Base-by-base conservation (phyloP, 495 filamentous ascomycete species). In the Aspergillus hancockii region DNA sequence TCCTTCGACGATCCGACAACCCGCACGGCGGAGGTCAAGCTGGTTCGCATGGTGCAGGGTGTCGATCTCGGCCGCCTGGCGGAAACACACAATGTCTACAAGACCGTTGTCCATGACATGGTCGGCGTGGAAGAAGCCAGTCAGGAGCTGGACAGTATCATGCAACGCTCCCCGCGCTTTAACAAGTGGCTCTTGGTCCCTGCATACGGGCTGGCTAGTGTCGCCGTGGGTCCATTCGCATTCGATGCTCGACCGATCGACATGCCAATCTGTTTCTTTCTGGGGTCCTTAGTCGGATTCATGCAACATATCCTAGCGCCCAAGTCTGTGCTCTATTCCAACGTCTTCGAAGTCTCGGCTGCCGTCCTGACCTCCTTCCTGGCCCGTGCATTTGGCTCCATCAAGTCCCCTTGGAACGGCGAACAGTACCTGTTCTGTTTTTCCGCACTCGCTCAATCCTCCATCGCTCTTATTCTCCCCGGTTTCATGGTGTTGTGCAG, bases 11-110 rank as follows among this genome's bases (percentile, higher is more conserved):
- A 98, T 73, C 83, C 85, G 21, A 82, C 85, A 14, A 95, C 91
- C 1, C 93, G 96, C 64, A 97, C 93, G 0, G 91, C 91, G 6
- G 93, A 97, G 69, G 90, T 97, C 58, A 93, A 95, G 74, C 84
- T 98, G 23, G 88, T 98, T 21, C 86, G 90, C 22, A 81, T 85
- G 19, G 74, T 76, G 3, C 89, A 93, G 67, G 92, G 90, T 3
- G 84, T 98, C 22, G 89, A 98, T 69, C 81, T 98, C 3, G 91
- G 90, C 12, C 90, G 89, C 45, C 80, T 98, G 18, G 83, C 89
- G 7, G 93, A 96, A 61, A 86, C 87, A 6, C 93, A 97, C 69
- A 86, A 92, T 57, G 86, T 96, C 25, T 98, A 97, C 75, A 98
- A 98, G 71, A 87, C 91, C 57, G 90, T 97, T 22, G 86, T 96